Percentiles rank a stretch among this genome's conserved stretches.
These are phyloP conservation scores for Umbilicaria muhlenbergii DNA, from an alignment of 495 filamentous ascomycete genomes.

Conservation along the genomic window DNA sequence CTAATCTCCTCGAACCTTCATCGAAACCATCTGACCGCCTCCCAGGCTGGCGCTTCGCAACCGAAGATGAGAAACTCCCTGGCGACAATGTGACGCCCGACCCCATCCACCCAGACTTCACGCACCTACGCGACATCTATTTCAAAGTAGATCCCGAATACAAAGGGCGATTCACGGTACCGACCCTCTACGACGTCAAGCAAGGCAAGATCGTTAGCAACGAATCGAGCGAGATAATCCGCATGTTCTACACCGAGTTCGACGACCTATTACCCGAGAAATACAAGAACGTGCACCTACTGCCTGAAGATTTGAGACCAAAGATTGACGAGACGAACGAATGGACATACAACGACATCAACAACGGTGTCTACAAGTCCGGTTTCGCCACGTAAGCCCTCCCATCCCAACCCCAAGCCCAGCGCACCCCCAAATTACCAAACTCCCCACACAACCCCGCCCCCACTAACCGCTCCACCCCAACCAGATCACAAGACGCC, in stretches of 20 bases:
- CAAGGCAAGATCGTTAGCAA: conserved; percentile 39
- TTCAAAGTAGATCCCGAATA: conserved; percentile 44
- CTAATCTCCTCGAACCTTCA: neutral
- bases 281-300: conserved; percentile 46
- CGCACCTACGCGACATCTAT: conserved; percentile 45
- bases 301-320: conserved; percentile 37
- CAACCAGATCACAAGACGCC: conserved; percentile 43
- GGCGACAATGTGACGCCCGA: conserved; percentile 38
- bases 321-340: conserved; percentile 63
- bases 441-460: conserved; percentile 3
- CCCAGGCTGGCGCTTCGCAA: conserved; percentile 68
- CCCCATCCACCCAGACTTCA: conserved; percentile 34
- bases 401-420: neutral
- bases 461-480: too few relatives aligned
- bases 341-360: conserved; percentile 74
- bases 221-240: conserved; percentile 44
- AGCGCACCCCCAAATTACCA: conserved; percentile 23
- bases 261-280: conserved; percentile 46
- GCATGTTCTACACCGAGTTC: conserved; percentile 61
- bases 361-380: conserved; percentile 75
- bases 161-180: conserved; percentile 44
- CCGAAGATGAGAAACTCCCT: conserved; percentile 43
- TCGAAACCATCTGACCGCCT: too few relatives aligned
- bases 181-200: conserved; percentile 48
- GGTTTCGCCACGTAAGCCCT: conserved; percentile 43